phyloP scores from a whole-genome alignment of 768 basidiomycete species.

The Pleurotus cornucopiae region DNA sequence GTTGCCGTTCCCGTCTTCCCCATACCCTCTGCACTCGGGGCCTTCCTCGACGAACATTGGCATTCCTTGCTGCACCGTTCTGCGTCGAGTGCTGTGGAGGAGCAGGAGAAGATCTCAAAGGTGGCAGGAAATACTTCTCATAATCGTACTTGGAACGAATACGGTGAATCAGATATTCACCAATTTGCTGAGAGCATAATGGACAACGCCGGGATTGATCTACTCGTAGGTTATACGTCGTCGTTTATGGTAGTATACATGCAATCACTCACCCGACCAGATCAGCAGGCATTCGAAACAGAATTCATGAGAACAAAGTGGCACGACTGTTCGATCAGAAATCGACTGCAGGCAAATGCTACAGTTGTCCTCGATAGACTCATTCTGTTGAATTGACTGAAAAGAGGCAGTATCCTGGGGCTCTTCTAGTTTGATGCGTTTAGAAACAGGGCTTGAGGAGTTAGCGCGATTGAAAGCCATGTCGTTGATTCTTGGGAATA shows the following conservation, averaged over 20 bases:
- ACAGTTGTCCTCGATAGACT: constrained; percentile 55
- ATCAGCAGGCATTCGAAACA: constrained; percentile 88
- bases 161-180: constrained; percentile 74
- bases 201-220: constrained; percentile 80
- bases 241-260: not conserved
- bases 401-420: not conserved
- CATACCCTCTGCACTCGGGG: constrained; percentile 43
- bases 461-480: constrained; percentile 2
- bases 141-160: constrained; percentile 78
- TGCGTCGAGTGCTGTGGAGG: constrained; percentile 16
- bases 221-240: constrained; percentile 18
- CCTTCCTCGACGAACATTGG: constrained; percentile 28
- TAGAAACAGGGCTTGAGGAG: constrained; percentile 26
- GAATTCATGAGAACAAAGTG: constrained; percentile 87
- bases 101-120: constrained; percentile 51
- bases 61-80: constrained; percentile 22
- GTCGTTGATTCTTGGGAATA: not conserved
- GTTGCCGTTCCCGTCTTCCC: constrained; percentile 48
- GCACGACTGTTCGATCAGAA: constrained; percentile 75
- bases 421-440: constrained; percentile 33
- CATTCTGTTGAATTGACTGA: not conserved
- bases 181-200: constrained; percentile 64
- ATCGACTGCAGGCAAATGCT: constrained; percentile 83
- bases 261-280: constrained; percentile 69
- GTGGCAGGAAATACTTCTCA: constrained; percentile 73